Percentiles rank a stretch among this genome's conserved stretches.
These are phyloP conservation scores for Casuarina glauca DNA, from an alignment of 306 rosid species.

Conservation along the genomic window DNA sequence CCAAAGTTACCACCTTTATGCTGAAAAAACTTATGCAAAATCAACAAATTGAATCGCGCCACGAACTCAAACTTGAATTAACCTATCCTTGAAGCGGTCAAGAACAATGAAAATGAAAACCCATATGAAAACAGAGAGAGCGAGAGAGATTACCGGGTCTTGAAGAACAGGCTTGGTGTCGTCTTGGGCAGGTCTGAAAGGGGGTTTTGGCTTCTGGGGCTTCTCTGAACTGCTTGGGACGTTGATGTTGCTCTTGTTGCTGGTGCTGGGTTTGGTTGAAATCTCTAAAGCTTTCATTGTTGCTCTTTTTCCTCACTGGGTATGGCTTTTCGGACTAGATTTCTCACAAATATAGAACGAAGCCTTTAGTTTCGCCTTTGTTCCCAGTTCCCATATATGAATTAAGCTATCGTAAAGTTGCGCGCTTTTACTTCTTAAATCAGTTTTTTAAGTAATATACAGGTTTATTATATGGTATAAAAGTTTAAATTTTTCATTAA, in stretches of 20 bases:
- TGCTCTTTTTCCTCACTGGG: background rate
- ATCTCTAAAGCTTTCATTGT: conserved; percentile 46
- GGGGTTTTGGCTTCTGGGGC: conserved; percentile 52
- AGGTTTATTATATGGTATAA: too few relatives aligned
- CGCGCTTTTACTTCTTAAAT: too few relatives aligned
- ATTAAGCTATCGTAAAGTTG: too few relatives aligned
- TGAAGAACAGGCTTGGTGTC: conserved; percentile 86
- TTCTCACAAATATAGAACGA: too few relatives aligned
- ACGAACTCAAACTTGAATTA: background rate
- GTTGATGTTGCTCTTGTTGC: conserved; percentile 13
- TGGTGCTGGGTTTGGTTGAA: conserved; percentile 28
- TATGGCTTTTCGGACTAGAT: too few relatives aligned
- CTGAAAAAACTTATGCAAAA: background rate
- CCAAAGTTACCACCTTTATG: background rate
- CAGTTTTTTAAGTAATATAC: too few relatives aligned
- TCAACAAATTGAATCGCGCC: background rate
- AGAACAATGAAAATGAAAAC: background rate
- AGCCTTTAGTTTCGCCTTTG: too few relatives aligned
- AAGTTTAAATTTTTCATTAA: too few relatives aligned
- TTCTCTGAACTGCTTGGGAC: conserved; percentile 17
- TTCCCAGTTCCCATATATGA: too few relatives aligned
- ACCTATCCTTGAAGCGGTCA: background rate
- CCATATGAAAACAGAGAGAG: background rate
- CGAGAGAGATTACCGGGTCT: conserved; percentile 61
- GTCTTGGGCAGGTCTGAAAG: conserved; percentile 73